phyloP scores from a whole-genome alignment of 2,329 filamentous ascomycete species.

The Penicillium sp. region DNA sequence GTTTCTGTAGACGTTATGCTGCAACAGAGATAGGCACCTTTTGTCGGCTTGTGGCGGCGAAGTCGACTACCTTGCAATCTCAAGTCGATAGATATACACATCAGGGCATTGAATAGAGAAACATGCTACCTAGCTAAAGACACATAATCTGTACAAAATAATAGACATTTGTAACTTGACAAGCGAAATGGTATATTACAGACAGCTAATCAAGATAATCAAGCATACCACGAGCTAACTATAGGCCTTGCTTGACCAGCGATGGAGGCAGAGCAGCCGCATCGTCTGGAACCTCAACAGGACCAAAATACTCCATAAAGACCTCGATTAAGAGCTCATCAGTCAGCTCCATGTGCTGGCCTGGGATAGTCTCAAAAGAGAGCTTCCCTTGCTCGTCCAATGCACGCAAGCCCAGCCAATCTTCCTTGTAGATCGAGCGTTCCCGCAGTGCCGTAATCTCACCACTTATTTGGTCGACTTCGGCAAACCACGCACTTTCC shows the following conservation, averaged over 20 bases:
- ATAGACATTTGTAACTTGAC: background rate
- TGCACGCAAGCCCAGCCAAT: conserved; percentile 82
- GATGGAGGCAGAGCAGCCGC: background rate
- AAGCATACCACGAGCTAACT: background rate
- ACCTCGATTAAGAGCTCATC: conserved; percentile 62
- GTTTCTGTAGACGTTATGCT: no score
- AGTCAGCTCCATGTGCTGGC: conserved; percentile 77
- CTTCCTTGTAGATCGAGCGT: conserved; percentile 73
- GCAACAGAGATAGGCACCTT: no score
- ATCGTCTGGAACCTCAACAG: conserved; percentile 24
- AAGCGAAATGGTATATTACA: conserved; percentile 1
- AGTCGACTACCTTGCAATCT: no score
- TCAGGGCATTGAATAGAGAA: background rate
- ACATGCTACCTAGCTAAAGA: background rate
- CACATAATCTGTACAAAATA: no score
- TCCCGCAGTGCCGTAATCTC: conserved; percentile 65
- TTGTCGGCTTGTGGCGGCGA: no score
- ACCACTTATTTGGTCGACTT: conserved; percentile 66
- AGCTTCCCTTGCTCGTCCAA: conserved; percentile 77
- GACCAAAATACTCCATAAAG: conserved; percentile 53
- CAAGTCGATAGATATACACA: no score
- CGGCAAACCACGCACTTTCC: conserved; percentile 85
- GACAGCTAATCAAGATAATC: background rate
- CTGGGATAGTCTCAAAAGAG: conserved; percentile 67
- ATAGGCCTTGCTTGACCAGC: conserved; percentile 7